These are phyloP conservation scores for Scedosporium boydii DNA, from an alignment of 2,329 filamentous ascomycete genomes.

Conservation along the genomic window DNA sequence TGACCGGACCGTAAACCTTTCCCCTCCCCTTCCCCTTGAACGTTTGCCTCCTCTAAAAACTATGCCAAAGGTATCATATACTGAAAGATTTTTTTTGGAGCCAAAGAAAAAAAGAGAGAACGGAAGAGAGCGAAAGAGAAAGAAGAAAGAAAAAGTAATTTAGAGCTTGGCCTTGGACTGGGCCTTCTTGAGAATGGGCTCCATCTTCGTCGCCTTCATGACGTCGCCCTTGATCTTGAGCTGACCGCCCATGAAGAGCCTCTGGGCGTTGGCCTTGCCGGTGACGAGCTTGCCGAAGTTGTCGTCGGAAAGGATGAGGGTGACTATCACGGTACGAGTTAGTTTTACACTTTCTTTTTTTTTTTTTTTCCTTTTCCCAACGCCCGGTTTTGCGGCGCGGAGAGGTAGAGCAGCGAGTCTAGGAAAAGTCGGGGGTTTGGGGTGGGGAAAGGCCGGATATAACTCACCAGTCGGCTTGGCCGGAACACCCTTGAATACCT, in stretches of 20 bases:
- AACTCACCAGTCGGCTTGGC: constrained; percentile 72
- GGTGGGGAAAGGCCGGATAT: background rate
- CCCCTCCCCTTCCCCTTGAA: background rate
- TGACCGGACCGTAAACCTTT: background rate
- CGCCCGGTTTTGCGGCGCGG: background rate
- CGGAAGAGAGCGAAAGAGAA: background rate
- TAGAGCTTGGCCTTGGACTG: constrained; percentile 78
- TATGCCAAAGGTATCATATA: constrained; percentile 2
- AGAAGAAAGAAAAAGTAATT: constrained; percentile 12
- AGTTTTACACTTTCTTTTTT: background rate
- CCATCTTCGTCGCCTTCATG: constrained; percentile 97
- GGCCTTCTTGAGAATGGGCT: constrained; percentile 83
- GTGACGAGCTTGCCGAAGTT: constrained; percentile 77
- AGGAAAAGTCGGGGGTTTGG: background rate
- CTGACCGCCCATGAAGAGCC: constrained; percentile 96
- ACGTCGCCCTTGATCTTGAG: constrained; percentile 97
- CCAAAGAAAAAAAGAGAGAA: background rate
- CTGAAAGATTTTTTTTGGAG: background rate
- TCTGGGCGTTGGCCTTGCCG: constrained; percentile 90
- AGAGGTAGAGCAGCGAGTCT: background rate
- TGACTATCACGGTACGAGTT: constrained; percentile 45
- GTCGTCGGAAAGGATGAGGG: constrained; percentile 71
- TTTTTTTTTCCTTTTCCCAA: background rate
- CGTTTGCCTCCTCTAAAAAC: background rate
- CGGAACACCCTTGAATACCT: constrained; percentile 67